Evolutionary conservation across 129 eudicot genomes (phyloP).

Genomic region (Helichrysum umbraculigerum): DNA sequence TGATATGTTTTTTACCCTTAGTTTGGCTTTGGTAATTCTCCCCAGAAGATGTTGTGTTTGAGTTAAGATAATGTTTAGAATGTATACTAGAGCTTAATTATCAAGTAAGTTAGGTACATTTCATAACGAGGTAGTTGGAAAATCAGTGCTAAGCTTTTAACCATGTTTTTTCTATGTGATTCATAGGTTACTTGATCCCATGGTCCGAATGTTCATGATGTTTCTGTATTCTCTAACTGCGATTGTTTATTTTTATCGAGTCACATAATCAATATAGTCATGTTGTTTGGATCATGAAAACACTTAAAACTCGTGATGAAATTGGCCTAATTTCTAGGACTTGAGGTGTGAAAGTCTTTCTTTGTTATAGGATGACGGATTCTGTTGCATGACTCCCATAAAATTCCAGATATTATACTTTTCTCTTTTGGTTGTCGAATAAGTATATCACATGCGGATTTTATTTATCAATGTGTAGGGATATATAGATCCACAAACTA

Average conservation of each 20-base stretch:
- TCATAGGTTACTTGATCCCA: not conserved
- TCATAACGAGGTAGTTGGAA: not conserved
- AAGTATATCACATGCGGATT: too few species aligned
- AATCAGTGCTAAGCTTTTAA: not conserved
- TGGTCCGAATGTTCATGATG: not conserved
- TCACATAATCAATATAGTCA: too few species aligned
- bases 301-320: too few species aligned
- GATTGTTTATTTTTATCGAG: conserved; percentile 4
- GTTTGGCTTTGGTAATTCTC: not conserved
- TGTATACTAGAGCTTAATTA: not conserved
- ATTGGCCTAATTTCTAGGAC: too few species aligned
- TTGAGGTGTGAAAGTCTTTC: too few species aligned
- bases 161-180: not conserved
- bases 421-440: too few species aligned
- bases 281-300: too few species aligned
- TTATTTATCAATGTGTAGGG: too few species aligned
- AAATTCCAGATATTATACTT: too few species aligned
- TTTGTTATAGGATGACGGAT: too few species aligned
- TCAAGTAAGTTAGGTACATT: not conserved
- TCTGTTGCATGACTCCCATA: too few species aligned
- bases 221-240: not conserved
- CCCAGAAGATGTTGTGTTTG: not conserved
- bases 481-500: too few species aligned
- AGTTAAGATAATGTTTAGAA: not conserved
- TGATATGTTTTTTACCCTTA: not conserved